Conservation (phyloP, 495 filamentous ascomycete species). For the Penicillium crystallinum region DNA sequence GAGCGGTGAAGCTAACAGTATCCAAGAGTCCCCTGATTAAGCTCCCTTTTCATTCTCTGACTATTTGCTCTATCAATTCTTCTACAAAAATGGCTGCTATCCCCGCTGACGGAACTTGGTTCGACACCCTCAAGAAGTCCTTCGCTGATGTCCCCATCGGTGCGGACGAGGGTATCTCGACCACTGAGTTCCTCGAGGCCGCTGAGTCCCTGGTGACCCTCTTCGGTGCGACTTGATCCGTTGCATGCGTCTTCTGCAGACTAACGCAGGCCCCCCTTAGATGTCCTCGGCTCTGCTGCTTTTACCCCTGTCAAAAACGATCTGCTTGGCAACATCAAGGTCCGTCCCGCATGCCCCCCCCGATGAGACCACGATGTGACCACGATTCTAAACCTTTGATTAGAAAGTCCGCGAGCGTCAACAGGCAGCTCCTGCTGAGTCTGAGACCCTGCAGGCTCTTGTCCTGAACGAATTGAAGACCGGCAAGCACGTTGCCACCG, state of each 20-base stretch:
- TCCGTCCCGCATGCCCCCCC: slow-evolving; percentile 33
- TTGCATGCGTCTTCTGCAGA: slow-evolving; percentile 1
- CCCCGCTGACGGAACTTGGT: slow-evolving; percentile 69
- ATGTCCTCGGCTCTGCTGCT: slow-evolving; percentile 73
- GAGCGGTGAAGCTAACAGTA: slow-evolving; percentile 21
- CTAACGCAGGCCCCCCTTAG: slow-evolving; percentile 38
- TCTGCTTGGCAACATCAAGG: slow-evolving; percentile 87
- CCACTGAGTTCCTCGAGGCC: slow-evolving; percentile 86
- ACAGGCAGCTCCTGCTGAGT: slow-evolving; percentile 68
- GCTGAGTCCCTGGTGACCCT: slow-evolving; percentile 77
- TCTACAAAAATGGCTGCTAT: slow-evolving; percentile 26
- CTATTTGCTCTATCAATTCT: slow-evolving; percentile 5
- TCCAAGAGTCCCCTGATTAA: slow-evolving; percentile 4
- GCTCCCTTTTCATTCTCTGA: slow-evolving; percentile 6
- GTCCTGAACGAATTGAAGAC: slow-evolving; percentile 79
- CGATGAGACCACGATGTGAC: neutral
- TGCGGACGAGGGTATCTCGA: slow-evolving; percentile 65
- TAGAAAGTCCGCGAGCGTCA: slow-evolving; percentile 91
- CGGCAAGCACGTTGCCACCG: slow-evolving; percentile 77
- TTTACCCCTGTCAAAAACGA: slow-evolving; percentile 88
- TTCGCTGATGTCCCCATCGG: slow-evolving; percentile 79
- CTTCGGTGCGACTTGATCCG: slow-evolving; percentile 59
- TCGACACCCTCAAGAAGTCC: slow-evolving; percentile 74
- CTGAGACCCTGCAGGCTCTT: slow-evolving; percentile 75
- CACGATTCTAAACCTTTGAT: slow-evolving; percentile 10